Evolutionary conservation across 2,329 filamentous ascomycete genomes (phyloP).

Genomic region (Aspergillus niger): DNA sequence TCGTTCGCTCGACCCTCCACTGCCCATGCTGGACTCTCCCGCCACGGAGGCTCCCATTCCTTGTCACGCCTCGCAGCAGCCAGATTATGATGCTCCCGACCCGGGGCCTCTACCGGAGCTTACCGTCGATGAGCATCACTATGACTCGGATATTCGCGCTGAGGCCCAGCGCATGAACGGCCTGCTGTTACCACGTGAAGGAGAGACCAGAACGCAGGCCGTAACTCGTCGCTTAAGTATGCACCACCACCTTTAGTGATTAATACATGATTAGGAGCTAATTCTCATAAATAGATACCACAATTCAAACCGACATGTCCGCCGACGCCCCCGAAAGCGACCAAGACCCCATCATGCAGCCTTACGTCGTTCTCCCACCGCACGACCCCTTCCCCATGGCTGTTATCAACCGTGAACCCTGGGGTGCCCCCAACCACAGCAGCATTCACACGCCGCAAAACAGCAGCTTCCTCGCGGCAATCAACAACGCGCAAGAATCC

Average conservation of each 20-base stretch:
- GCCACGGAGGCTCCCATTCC: slow-evolving; percentile 40
- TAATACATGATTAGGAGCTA: not conserved
- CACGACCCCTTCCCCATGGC: slow-evolving; percentile 68
- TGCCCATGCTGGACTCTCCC: slow-evolving; percentile 58
- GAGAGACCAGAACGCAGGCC: slow-evolving; percentile 59
- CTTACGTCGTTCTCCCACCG: slow-evolving; percentile 60
- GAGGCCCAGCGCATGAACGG: slow-evolving; percentile 66
- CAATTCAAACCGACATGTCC: slow-evolving; percentile 53
- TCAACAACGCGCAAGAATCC: slow-evolving; percentile 62
- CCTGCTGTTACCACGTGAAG: slow-evolving; percentile 51
- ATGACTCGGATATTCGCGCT: slow-evolving; percentile 61
- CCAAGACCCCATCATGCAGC: slow-evolving; percentile 62
- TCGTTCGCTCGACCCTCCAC: slow-evolving; percentile 59
- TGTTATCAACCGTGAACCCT: slow-evolving; percentile 69
- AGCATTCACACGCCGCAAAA: slow-evolving; percentile 71
- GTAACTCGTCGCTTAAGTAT: slow-evolving; percentile 65
- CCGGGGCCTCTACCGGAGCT: slow-evolving; percentile 54
- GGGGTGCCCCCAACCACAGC: slow-evolving; percentile 63
- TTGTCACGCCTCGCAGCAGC: slow-evolving; percentile 20
- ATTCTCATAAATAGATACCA: slow-evolving; percentile 48
- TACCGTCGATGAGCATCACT: slow-evolving; percentile 61
- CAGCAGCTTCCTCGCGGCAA: slow-evolving; percentile 69
- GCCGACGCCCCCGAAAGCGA: slow-evolving; percentile 58
- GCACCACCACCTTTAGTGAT: not conserved
- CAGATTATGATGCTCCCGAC: slow-evolving; percentile 16